Conservation (phyloP, 139 green algal species). For the Marvania coccoides region DNA sequence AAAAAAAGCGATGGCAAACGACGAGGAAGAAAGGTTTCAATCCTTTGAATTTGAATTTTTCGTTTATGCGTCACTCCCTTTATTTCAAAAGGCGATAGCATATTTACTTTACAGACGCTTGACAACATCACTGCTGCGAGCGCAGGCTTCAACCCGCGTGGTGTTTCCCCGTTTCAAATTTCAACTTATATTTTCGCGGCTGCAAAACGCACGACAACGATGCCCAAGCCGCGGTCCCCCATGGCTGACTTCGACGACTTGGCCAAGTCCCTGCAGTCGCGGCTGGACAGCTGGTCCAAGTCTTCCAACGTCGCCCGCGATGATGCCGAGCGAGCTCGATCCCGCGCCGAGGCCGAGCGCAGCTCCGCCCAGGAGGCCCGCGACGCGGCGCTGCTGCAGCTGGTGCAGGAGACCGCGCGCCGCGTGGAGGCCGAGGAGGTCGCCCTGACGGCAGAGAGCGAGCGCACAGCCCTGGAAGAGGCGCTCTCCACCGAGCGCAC, state of each 20-base stretch:
- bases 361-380: conserved; percentile 10
- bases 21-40: too few relatives aligned
- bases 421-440: conserved; percentile 3
- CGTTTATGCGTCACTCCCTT: too few relatives aligned
- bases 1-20: neutral
- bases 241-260: neutral
- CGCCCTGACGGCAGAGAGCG: neutral
- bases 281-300: conserved; percentile 4
- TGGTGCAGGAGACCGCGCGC: conserved; percentile 7
- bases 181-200: neutral
- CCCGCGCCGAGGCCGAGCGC: conserved; percentile 7
- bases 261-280: neutral
- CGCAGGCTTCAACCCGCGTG: neutral
- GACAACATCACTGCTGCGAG: neutral
- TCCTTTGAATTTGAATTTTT: too few relatives aligned
- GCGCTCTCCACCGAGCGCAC: neutral
- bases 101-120: too few relatives aligned
- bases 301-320: conserved; percentile 1
- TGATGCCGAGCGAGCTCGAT: conserved; percentile 1
- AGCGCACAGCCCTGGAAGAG: neutral
- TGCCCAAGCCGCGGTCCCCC: neutral
- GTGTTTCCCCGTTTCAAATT: neutral
- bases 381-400: neutral
- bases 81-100: too few relatives aligned
- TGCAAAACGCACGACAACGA: neutral